phyloP scores from a whole-genome alignment of 1,139 yeast genomes.

The Suhomyces kunorum region DNA sequence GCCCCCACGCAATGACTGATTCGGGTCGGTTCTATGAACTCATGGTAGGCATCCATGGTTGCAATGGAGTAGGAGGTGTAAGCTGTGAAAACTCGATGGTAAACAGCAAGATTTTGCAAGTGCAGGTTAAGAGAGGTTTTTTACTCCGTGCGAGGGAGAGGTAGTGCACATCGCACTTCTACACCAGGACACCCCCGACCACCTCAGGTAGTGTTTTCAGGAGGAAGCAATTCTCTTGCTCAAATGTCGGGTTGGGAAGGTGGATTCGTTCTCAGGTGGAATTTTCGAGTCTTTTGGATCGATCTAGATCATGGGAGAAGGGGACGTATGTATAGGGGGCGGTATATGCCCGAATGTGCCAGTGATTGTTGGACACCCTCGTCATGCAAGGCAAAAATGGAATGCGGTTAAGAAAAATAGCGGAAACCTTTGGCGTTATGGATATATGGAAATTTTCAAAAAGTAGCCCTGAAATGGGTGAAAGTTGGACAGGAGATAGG shows the following conservation, averaged over 20 bases:
- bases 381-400: conserved; percentile 9
- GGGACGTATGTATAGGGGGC: background rate
- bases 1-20: conserved; percentile 66
- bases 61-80: background rate
- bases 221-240: too few relatives aligned
- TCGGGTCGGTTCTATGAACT: conserved; percentile 76
- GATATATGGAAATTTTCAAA: conserved; percentile 8
- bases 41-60: conserved; percentile 79
- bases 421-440: conserved; percentile 15
- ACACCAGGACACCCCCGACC: too few relatives aligned
- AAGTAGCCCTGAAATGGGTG: background rate
- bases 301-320: conserved; percentile 4
- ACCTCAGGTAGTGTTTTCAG: too few relatives aligned
- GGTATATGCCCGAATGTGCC: background rate
- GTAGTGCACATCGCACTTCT: background rate
- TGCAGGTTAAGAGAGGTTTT: conserved; percentile 17
- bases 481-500: background rate
- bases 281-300: background rate
- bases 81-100: background rate
- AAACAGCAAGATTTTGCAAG: conserved; percentile 3
- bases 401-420: conserved; percentile 3
- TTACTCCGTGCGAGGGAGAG: background rate
- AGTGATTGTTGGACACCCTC: conserved; percentile 9
- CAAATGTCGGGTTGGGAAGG: background rate
- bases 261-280: background rate